phyloP scores from a whole-genome alignment of 2,329 filamentous ascomycete species.

The Diaporthe citrichinensis region DNA sequence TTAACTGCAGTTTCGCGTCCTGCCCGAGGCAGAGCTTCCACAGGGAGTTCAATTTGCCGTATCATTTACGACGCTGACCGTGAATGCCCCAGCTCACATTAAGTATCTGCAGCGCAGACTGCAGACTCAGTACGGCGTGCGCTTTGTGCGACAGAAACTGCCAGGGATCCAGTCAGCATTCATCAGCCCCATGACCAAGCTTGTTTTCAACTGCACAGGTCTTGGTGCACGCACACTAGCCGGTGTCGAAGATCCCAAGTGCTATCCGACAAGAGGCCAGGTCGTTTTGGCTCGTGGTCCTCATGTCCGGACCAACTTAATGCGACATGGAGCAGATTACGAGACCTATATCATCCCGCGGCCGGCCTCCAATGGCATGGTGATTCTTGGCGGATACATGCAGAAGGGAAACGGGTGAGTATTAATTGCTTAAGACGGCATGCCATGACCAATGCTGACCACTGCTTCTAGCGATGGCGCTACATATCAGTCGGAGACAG shows the following conservation, averaged over 20 bases:
- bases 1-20: neutral
- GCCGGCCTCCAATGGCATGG: neutral
- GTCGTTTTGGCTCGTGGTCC: neutral
- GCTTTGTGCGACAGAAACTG: slow-evolving; percentile 3
- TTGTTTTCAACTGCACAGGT: slow-evolving; percentile 1
- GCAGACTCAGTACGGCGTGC: neutral
- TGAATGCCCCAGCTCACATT: neutral
- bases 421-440: neutral
- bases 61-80: neutral
- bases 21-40: neutral
- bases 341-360: neutral
- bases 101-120: neutral
- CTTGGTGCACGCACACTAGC: neutral
- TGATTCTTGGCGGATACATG: neutral
- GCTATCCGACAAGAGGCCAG: neutral
- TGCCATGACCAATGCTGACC: neutral
- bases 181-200: neutral
- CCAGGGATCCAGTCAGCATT: neutral
- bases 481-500: neutral
- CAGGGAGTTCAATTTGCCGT: slow-evolving; percentile 1
- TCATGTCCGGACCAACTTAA: neutral
- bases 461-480: neutral
- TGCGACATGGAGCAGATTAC: neutral
- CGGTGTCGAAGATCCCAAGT: neutral
- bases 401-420: neutral